Base-by-base conservation (phyloP, 768 basidiomycete genomes). In the Candolleomyces efflorescens region DNA sequence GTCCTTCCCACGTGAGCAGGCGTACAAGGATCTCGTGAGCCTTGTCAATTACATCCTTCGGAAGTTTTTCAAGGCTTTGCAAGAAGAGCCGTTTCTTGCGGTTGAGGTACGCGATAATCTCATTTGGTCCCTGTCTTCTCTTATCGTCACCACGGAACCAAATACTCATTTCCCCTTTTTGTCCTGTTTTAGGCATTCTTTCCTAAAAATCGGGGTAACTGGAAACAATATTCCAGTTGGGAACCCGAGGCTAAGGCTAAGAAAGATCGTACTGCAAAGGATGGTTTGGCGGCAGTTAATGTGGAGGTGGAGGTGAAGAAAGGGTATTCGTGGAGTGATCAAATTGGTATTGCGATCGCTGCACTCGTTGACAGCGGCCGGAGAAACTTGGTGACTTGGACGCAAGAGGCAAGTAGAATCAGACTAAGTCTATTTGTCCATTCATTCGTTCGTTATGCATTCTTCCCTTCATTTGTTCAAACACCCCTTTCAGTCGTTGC, bases 21-120 rank as follows among this genome's bases (percentile, higher is more conserved):
- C 92, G 1, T 80, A 83, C 75, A 89, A 89, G 64, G 97, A 98
- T 71, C 84, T 98, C 49, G 69, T 92, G 55, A 80, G 82, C 55
- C 74, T 98, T 37, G 86, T 98, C 75, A 90, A 86, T 65, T 99
- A 82, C 73, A 79, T 98, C 60, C 79, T 98, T 58, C 85, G 92
- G 23, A 86, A 89, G 68, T 98, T 98, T 79, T 98, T 99, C 85
- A 98, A 97, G 70, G 83, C 86, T 6, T 79, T 94, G 49, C 81
- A 83, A 54, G 85, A 92, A 61, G 89, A 97, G 60, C 80, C 91
- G 0, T 90, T 98, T 74, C 77, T 98, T 48, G 82, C 92, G 59
- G 81, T 98, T 60, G 94, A 98, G 80, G 94, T 94, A 65, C 75
- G 72, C 63, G 58, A 58, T 54, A 55, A 23, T 59, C 43, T 58